Evolutionary conservation across 257 asterid species (phyloP).

Genomic region (Petunia secreta): DNA sequence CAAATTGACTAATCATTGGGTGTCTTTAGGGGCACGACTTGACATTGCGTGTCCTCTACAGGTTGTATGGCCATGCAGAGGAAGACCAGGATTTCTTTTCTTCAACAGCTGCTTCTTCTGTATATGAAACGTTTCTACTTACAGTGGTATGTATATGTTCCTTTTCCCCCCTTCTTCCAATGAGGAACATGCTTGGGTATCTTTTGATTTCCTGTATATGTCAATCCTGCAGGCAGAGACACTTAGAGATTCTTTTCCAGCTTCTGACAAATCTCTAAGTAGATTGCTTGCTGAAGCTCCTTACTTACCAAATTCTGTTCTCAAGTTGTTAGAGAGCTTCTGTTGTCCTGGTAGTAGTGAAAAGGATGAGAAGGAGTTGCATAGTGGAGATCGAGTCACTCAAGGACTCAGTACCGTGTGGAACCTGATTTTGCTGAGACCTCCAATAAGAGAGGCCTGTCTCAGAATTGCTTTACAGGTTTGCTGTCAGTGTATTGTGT

Average conservation of each 20-base stretch:
- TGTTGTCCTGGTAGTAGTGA: conserved; percentile 77
- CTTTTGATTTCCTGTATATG: conserved; percentile 28
- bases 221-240: conserved; percentile 79
- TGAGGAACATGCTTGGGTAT: conserved; percentile 29
- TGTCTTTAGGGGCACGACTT: conserved; percentile 98
- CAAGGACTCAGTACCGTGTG: conserved; percentile 95
- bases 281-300: conserved; percentile 95
- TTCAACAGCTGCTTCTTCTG: conserved; percentile 88
- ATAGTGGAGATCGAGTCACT: conserved; percentile 87
- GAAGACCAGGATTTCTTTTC: conserved; percentile 84
- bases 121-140: conserved; percentile 86
- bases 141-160: conserved; percentile 65
- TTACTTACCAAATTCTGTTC: conserved; percentile 74
- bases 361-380: conserved; percentile 69
- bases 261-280: conserved; percentile 94
- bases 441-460: conserved; percentile 87
- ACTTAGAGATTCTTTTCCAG: conserved; percentile 86
- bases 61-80: conserved; percentile 97
- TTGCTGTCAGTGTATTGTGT: conserved; percentile 28
- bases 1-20: conserved; percentile 54
- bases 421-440: conserved; percentile 90
- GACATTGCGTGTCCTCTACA: conserved; percentile 92
- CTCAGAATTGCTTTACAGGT: conserved; percentile 92
- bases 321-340: conserved; percentile 74
- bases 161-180: conserved; percentile 33